phyloP scores from a whole-genome alignment of 371 early-diverging fungal genomes.

The Apophysomyces elegans region DNA sequence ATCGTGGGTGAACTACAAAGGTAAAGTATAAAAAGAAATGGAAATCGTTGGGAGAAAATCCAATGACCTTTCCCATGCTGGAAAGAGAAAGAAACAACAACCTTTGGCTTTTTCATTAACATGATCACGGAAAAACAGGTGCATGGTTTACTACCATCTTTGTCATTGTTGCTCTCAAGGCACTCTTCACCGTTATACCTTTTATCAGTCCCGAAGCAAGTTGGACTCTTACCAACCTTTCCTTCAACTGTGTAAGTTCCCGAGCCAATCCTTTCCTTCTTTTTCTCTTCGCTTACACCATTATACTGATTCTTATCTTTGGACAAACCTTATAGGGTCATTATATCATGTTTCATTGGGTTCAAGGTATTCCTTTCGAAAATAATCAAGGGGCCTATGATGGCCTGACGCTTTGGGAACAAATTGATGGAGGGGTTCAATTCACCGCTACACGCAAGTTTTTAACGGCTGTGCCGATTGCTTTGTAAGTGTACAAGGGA shows the following conservation, averaged over 20 bases:
- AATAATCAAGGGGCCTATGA: constrained; percentile 95
- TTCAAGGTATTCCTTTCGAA: constrained; percentile 94
- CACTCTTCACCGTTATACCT: constrained; percentile 87
- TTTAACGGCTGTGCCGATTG: constrained; percentile 89
- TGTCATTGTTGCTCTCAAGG: constrained; percentile 77
- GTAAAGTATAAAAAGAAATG: constrained; percentile 24
- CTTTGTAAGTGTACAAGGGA: constrained; percentile 72
- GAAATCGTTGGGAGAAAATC: no score
- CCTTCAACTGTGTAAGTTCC: constrained; percentile 82
- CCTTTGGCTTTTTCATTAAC: background rate
- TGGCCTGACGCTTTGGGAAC: constrained; percentile 97
- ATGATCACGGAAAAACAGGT: constrained; percentile 53
- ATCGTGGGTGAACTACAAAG: constrained; percentile 74
- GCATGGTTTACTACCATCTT: constrained; percentile 90
- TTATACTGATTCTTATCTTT: no score
- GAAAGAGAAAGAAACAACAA: background rate
- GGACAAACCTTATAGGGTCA: constrained; percentile 63
- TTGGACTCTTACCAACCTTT: constrained; percentile 95
- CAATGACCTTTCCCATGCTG: no score
- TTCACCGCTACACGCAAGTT: constrained; percentile 98
- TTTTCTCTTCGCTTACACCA: background rate
- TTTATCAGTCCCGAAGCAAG: constrained; percentile 88
- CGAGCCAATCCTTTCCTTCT: background rate
- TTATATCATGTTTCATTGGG: constrained; percentile 96
- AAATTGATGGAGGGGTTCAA: constrained; percentile 95